Evolutionary conservation across 495 filamentous ascomycete species (phyloP).

Genomic region (Xylaria telfairii): DNA sequence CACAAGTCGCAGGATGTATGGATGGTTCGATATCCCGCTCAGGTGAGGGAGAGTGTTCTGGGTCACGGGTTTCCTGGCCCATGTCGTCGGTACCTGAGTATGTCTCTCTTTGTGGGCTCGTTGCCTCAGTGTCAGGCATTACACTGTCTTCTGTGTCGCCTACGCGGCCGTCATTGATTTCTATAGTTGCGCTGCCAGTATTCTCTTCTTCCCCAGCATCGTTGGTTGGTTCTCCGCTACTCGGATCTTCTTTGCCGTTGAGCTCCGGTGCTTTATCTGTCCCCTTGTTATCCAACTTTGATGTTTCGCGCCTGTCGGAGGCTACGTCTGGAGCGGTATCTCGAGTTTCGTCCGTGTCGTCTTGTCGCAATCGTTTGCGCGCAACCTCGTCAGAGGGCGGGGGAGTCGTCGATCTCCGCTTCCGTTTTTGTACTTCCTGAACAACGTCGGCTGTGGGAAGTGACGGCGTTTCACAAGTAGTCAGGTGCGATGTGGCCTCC

Average conservation of each 20-base stretch:
- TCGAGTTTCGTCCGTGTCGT: constrained; percentile 23
- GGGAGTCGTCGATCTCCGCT: constrained; percentile 74
- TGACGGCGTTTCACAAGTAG: constrained; percentile 27
- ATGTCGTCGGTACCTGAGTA: not conserved
- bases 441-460: constrained; percentile 44
- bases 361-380: constrained; percentile 51
- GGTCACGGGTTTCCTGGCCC: constrained; percentile 46
- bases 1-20: constrained; percentile 80
- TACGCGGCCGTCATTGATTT: not conserved
- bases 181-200: not conserved
- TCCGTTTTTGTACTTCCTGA: constrained; percentile 73
- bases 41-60: constrained; percentile 32
- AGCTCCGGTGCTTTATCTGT: constrained; percentile 8
- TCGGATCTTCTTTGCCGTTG: constrained; percentile 18
- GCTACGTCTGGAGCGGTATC: constrained; percentile 10
- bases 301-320: constrained; percentile 3
- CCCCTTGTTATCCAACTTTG: constrained; percentile 4
- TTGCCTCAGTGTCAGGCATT: constrained; percentile 33
- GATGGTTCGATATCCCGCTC: constrained; percentile 64
- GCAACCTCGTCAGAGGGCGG: constrained; percentile 56
- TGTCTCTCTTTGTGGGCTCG: not conserved
- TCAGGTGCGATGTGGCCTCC: constrained; percentile 17
- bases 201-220: constrained; percentile 25
- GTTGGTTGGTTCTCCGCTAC: constrained; percentile 14
- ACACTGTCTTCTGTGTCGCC: constrained; percentile 33